Evolutionary conservation across 2,329 filamentous ascomycete genomes (phyloP), one percentile per base, ranked within the genome.

Genomic region (Xylariaceae sp.): DNA sequence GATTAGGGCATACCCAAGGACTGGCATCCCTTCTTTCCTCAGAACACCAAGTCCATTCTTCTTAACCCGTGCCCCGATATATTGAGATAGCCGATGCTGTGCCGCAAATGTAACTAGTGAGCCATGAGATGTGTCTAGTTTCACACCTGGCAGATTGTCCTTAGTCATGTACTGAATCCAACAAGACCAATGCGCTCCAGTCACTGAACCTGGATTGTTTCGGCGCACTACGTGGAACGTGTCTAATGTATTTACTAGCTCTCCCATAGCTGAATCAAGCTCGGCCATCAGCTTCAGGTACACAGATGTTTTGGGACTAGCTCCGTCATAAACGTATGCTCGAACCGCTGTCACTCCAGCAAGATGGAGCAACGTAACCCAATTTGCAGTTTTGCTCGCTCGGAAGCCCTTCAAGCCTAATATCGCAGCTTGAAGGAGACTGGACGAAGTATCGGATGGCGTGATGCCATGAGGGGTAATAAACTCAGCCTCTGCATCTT

Each of bases 31-130:
- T 6, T 44, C 6, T 33, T 52, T 52, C 5, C 8, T 3, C n/a
- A 54, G 29, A 25, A 50, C 7, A 2, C 17, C n/a, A 3, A 5
- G 25, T 7, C 49, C 51, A 11, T 37, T 22, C 4, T 34, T 25
- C 11, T 21, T 5, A n/a, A 54, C n/a, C 7, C 49, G n/a, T 6
- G 25, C 37, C 22, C 8, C 11, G 11, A 52, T 32, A 22, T 45
- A 55, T 8, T 21, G 12, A 4, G 33, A 6, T 16, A 54, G 34
- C 4, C 43, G 40, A 17, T 22, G 22, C 11, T 34, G 16, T 1
- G 32, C 40, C 5, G 51, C 49, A 17, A 55, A 49, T 11, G 44
- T n/a, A 17, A 55, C 34, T 16, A 55, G 35, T 1, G 48, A 50
- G 32, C 40, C 35, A 25, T 44, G 25, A 4, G 4, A 19, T 29